These are phyloP conservation scores for Immersiporthe knoxdaviesiana DNA, from an alignment of 2,329 filamentous ascomycete genomes.

Conservation along the genomic window DNA sequence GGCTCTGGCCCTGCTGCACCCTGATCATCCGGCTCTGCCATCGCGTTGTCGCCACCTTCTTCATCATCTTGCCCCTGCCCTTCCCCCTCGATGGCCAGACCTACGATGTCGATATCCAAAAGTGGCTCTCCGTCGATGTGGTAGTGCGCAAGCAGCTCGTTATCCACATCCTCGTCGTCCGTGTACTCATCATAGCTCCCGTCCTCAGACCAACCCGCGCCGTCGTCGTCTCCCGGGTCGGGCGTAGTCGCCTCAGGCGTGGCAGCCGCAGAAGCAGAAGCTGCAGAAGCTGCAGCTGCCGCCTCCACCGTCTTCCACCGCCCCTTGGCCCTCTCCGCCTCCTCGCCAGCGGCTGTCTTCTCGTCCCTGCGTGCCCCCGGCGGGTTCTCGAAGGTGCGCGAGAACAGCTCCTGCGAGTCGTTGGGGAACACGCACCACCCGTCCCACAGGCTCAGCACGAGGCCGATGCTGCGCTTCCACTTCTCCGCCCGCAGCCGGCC, in stretches of 20 bases:
- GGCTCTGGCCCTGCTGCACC: constrained; percentile 31
- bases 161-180: constrained; percentile 54
- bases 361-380: constrained; percentile 49
- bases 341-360: constrained; percentile 42
- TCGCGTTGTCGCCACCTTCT: constrained; percentile 29
- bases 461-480: constrained; percentile 76
- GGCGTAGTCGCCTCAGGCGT: constrained; percentile 21
- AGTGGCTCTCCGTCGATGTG: constrained; percentile 49
- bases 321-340: constrained; percentile 42
- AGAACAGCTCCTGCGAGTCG: constrained; percentile 72
- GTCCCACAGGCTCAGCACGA: constrained; percentile 73
- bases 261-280: constrained; percentile 31
- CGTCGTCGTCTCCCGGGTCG: constrained; percentile 24
- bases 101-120: constrained; percentile 53
- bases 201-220: constrained; percentile 30
- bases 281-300: constrained; percentile 20
- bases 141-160: constrained; percentile 51
- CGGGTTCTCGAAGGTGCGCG: constrained; percentile 71
- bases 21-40: constrained; percentile 19
- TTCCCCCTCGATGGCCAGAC: constrained; percentile 44
- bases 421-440: constrained; percentile 74
- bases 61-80: constrained; percentile 36
- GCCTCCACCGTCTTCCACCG: constrained; percentile 58
- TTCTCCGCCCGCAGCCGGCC: constrained; percentile 81
- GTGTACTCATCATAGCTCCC: constrained; percentile 39